Evolutionary conservation across 2,329 filamentous ascomycete genomes (phyloP), one percentile per base, ranked within the genome.

Genomic region (Eurotiales sp.): DNA sequence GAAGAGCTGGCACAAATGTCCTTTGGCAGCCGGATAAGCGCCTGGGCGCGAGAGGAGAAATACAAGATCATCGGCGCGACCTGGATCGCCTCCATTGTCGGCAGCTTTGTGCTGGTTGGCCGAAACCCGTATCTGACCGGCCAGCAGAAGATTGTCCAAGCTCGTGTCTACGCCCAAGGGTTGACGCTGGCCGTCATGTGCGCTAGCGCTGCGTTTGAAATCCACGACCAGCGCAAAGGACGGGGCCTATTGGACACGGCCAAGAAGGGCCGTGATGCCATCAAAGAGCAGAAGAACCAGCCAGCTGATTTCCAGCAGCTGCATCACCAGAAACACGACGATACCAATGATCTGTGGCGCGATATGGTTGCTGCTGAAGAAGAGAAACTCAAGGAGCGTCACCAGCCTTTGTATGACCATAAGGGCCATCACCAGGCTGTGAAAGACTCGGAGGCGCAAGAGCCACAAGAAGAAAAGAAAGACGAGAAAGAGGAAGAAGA

Each of bases 151-250:
- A 75, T 96, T 19, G 91, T 96, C 14, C 91, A 96, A 78, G 91
- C 90, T 21, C 86, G 91, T 81, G 87, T 96, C 58, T 96, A 96
- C 72, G 91, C 91, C 3, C 91, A 96, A 76, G 90, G 88, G 5
- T 75, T 95, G 61, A 95, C 91, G 4, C 77, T 96, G 42, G 87
- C 86, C 57, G 89, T 96, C 46, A 77, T 96, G 51, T 81, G 95
- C 64, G 83, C 88, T 51, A 87, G 84, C 27, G 90, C 92, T 42
- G 87, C 83, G 10, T 87, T 96, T 61, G 91, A 96, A 82, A 80
- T 84, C 37, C 76, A 75, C 49, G 93, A 99, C 71, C 87, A 86
- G 59, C 85, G 84, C 66, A 81, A 81, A 65, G 89, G 89, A 44
- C 80, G 80, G 64, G 68, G 66, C 10, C 55, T 71, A 8, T 19